These are phyloP conservation scores for Grosmannia penicillata DNA, from an alignment of 2,329 filamentous ascomycete genomes.

Conservation along the genomic window DNA sequence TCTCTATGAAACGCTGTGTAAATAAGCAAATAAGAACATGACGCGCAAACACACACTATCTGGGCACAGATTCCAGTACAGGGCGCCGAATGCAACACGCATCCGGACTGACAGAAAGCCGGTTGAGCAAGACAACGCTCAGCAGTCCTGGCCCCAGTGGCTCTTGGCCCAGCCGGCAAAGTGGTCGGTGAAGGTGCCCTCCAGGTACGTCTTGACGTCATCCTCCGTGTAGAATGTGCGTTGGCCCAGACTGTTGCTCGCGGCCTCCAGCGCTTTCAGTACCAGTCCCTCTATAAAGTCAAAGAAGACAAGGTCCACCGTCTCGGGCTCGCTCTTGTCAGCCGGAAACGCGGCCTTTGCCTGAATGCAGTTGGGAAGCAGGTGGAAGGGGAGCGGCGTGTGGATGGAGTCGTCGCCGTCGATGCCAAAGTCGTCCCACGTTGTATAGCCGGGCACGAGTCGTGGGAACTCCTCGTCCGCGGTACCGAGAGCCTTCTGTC, in stretches of 20 bases:
- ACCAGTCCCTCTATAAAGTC: constrained; percentile 83
- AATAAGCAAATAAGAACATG: too few relatives aligned
- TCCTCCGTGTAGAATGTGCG: constrained; percentile 24
- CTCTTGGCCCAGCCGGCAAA: constrained; percentile 42
- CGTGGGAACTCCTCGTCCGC: constrained; percentile 18
- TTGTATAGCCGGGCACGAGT: constrained; percentile 66
- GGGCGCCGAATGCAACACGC: background rate
- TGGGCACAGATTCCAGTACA: too few relatives aligned
- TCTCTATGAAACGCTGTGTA: too few relatives aligned
- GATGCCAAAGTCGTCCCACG: constrained; percentile 63
- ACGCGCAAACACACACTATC: too few relatives aligned
- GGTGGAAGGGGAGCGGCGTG: constrained; percentile 56
- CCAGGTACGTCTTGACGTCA: constrained; percentile 35
- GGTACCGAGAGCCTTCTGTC: constrained; percentile 16
- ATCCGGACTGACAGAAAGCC: too few relatives aligned
- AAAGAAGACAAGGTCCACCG: constrained; percentile 77
- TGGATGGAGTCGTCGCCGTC: constrained; percentile 91
- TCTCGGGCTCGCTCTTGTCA: constrained; percentile 35
- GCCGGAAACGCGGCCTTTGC: constrained; percentile 51
- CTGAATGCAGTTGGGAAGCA: constrained; percentile 73
- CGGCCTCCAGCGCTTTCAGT: constrained; percentile 45
- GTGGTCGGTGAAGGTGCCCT: constrained; percentile 39
- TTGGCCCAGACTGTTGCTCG: constrained; percentile 33
- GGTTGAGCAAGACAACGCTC: too few relatives aligned
- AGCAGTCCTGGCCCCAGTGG: constrained; percentile 41